Evolutionary conservation across 768 basidiomycete species (phyloP).

Genomic region (Panaeolus cyanescens): DNA sequence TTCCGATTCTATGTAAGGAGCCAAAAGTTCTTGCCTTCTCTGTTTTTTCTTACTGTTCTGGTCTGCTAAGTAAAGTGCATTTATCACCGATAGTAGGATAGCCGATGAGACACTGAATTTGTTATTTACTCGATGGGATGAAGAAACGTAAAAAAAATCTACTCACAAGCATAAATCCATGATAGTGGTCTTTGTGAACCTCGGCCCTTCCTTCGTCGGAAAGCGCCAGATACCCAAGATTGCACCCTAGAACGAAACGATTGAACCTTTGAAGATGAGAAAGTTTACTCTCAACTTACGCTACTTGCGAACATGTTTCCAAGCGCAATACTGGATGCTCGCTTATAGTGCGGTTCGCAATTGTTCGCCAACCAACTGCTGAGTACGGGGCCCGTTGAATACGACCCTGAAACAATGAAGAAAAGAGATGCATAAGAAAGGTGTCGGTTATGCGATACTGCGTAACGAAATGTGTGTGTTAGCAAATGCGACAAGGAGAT

Average conservation of each 20-base stretch:
- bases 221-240: constrained; percentile 10
- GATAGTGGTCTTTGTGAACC: constrained; percentile 6
- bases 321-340: constrained; percentile 42
- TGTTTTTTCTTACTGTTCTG: constrained; percentile 6
- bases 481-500: background rate
- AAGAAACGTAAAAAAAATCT: background rate
- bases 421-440: constrained; percentile 45
- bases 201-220: constrained; percentile 7
- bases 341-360: constrained; percentile 43
- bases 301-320: background rate
- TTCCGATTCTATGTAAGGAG: background rate
- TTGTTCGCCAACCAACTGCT: constrained; percentile 53
- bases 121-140: background rate
- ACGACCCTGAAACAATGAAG: constrained; percentile 42
- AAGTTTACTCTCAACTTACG: background rate
- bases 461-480: background rate
- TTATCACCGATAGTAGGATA: background rate
- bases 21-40: background rate
- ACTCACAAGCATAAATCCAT: constrained; percentile 4
- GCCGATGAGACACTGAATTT: background rate
- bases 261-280: background rate
- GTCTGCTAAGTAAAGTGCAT: background rate
- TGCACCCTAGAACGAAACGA: background rate
- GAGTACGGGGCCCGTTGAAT: constrained; percentile 39
- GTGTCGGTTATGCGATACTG: background rate